Base-by-base conservation (phyloP, 2,329 filamentous ascomycete genomes). In the Cordyceps militaris region DNA sequence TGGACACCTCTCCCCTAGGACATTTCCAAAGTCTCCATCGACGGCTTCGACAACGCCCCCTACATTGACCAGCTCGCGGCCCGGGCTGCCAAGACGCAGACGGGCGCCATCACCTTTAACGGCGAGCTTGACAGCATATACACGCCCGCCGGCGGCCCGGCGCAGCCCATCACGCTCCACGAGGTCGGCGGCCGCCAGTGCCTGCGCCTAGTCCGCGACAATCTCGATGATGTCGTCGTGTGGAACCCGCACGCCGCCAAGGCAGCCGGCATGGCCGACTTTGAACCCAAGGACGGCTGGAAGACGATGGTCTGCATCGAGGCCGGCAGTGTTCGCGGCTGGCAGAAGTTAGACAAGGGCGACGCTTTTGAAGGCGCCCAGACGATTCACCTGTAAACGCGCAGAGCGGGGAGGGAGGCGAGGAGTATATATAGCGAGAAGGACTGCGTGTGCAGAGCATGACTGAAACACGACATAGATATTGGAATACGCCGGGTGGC, bases 191-290 rank as follows among this genome's bases (percentile, higher is more conserved):
- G 81, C 66, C 78, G 81, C 66, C 78, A 85, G 14, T 76, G 81
- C 52, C 91, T 88, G 75, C 84, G 85, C 60, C 79, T 97, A 57
- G 83, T 87, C 42, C 84, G 94, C 61, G 91, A 97, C 73, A 92
- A 91, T 63, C 80, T 99, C 63, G 82, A 83, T 61, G 90, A 97
- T 64, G 86, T 94, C 16, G 93, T 97, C 1, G 88, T 97, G 30
- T 99, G 94, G 94, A 99, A 99, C 74, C 94, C 94, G 1, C 97
- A 93, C 91, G 79, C 81, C 42, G 89, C 92, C 62, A 96, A 95
- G 77, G 85, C 89, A 1, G 83, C 85, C 65, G 80, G 80, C 5
- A 96, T 96, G 75, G 85, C 78, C 54, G 94, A 99, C 72, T 97
- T 97, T 70, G 82, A 81, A 59, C 94, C 94, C 51, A 88, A 95